Base-by-base conservation (phyloP, 2,329 filamentous ascomycete species). In the Thielaviopsis ethacetica region DNA sequence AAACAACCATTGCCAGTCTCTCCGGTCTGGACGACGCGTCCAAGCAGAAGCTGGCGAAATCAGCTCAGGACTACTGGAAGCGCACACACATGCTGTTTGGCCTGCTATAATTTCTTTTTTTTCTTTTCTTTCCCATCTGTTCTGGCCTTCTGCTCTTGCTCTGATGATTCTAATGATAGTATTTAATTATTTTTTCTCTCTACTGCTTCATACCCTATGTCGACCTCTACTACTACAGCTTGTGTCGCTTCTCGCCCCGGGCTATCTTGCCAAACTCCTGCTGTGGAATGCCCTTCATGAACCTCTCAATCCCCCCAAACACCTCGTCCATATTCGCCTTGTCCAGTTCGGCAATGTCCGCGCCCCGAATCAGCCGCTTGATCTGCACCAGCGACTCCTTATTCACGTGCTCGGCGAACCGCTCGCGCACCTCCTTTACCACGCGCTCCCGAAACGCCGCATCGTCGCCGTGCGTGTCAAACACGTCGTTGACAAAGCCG, bases 231-330 rank as follows among this genome's bases (percentile, higher is more conserved):
- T 54, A 17, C 63, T 75, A 95, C 69, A 97, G 73, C 75, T 97
- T 97, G 73, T 98, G 93, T 69, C 84, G 88, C 81, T 96, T 97
- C 77, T 93, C 82, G 13, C 91, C 90, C 62, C 77, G 82, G 1
- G 89, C 89, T 68, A 97, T 74, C 76, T 87, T 91, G 66, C 78
- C 74, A 68, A 97, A 97, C 75, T 97, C 88, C 69, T 85, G 79
- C 75, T 96, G 90, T 21, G 93, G 93, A 51, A 90, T 76, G 0
- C 90, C 90, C 62, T 73, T 80, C 64, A 88, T 69, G 67, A 97
- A 96, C 61, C 90, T 76, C 62, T 91, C 84, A 67, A 97, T 69
- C 0, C 91, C 91, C 2, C 81, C 85, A 75, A 95, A 91, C 1
- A 93, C 88, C 77, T 97, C 91, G 38, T 80, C 74, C 6, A 90